Evolutionary conservation across 805 yeast species (phyloP).

Genomic region (Saccharomyces cerevisiae): DNA sequence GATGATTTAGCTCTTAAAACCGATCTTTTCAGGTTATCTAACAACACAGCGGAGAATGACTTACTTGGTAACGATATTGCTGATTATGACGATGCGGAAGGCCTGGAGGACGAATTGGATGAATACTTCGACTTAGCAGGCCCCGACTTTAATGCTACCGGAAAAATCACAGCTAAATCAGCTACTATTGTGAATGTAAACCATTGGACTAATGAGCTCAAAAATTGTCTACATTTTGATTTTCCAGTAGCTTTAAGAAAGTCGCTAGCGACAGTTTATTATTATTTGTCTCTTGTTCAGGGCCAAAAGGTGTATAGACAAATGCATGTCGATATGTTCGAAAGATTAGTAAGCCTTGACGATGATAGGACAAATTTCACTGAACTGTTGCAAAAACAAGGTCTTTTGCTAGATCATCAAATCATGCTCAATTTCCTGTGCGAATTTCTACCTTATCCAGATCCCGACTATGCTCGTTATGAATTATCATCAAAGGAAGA

Average conservation of each 20-base stretch:
- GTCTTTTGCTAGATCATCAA: constrained; percentile 32
- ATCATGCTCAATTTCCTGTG: constrained; percentile 28
- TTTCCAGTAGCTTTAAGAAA: constrained; percentile 62
- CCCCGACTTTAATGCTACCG: constrained; percentile 36
- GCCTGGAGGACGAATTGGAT: constrained; percentile 16
- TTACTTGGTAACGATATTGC: constrained; percentile 17
- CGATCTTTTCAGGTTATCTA: constrained; percentile 34
- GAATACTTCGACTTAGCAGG: constrained; percentile 30
- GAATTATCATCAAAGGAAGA: constrained; percentile 31
- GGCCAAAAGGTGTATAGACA: constrained; percentile 60
- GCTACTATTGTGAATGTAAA: constrained; percentile 68
- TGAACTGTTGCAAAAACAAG: constrained; percentile 20
- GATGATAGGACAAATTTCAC: constrained; percentile 30
- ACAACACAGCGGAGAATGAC: constrained; percentile 18
- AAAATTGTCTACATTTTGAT: constrained; percentile 65
- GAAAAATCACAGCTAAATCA: constrained; percentile 54
- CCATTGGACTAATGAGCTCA: constrained; percentile 82
- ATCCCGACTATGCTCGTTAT: constrained; percentile 39
- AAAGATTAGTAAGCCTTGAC: constrained; percentile 40
- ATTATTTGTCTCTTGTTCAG: constrained; percentile 58
- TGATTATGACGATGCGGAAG: constrained; percentile 34
- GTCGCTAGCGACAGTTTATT: constrained; percentile 59
- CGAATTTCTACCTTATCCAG: constrained; percentile 39
- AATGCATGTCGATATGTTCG: constrained; percentile 55
- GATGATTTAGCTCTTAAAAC: constrained; percentile 48